phyloP scores from a whole-genome alignment of 2,329 filamentous ascomycete species.

The Aureobasidium sp. region DNA sequence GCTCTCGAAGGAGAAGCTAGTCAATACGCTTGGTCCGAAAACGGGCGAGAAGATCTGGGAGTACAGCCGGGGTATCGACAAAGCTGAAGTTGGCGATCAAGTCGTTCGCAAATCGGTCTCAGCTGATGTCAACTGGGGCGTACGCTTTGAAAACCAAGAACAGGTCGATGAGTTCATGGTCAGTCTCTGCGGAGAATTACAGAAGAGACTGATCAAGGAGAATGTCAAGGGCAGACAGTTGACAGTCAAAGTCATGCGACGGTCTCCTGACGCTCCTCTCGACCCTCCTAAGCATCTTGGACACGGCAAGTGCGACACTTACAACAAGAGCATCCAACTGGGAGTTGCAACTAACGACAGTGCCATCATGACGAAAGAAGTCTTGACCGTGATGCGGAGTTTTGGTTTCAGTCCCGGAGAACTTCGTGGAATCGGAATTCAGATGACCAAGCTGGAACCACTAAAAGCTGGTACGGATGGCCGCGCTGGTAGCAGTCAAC shows the following conservation, averaged over 20 bases:
- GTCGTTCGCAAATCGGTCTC: slow-evolving; percentile 87
- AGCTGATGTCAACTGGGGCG: slow-evolving; percentile 96
- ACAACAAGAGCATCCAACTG: slow-evolving; percentile 79
- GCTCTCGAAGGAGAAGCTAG: slow-evolving; percentile 67
- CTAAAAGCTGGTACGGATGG: slow-evolving; percentile 55
- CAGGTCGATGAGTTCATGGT: slow-evolving; percentile 89
- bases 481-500: slow-evolving; percentile 65
- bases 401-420: slow-evolving; percentile 85
- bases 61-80: slow-evolving; percentile 83
- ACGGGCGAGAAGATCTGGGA: slow-evolving; percentile 88
- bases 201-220: slow-evolving; percentile 72
- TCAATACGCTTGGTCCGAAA: slow-evolving; percentile 73
- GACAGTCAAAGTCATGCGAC: slow-evolving; percentile 91
- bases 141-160: slow-evolving; percentile 83
- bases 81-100: slow-evolving; percentile 76
- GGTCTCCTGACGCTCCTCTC: slow-evolving; percentile 76
- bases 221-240: slow-evolving; percentile 80
- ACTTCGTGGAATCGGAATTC: slow-evolving; percentile 83
- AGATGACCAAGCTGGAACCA: slow-evolving; percentile 86
- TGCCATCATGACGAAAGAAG: slow-evolving; percentile 68
- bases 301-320: slow-evolving; percentile 89
- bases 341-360: slow-evolving; percentile 76
- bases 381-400: slow-evolving; percentile 72
- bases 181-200: slow-evolving; percentile 77
- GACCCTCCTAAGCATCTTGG: slow-evolving; percentile 91